These are phyloP conservation scores for Hortiboletus flavorubellus DNA, from an alignment of 768 basidiomycete species.

Conservation along the genomic window DNA sequence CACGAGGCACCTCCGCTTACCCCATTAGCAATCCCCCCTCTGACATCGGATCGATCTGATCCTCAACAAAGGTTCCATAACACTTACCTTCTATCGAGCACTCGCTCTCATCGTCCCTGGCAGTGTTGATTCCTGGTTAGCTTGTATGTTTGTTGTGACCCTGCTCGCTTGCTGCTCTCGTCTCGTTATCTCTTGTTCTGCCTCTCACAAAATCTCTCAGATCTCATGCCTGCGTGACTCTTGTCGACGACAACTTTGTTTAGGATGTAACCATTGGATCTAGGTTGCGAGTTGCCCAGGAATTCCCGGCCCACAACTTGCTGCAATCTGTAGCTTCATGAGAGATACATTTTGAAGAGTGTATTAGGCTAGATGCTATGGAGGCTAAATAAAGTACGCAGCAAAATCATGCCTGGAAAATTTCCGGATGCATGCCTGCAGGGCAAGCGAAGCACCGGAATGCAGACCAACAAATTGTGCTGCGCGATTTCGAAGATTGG, in stretches of 20 bases:
- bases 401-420: neutral
- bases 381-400: neutral
- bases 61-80: constrained; percentile 18
- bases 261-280: neutral
- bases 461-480: too few relatives aligned
- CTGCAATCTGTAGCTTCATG: too few relatives aligned
- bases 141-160: neutral
- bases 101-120: constrained; percentile 3
- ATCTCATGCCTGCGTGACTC: too few relatives aligned
- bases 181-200: neutral
- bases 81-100: constrained; percentile 4
- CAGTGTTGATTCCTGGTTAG: neutral
- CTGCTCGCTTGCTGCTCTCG: neutral
- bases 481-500: constrained; percentile 1
- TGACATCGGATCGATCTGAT: constrained; percentile 13
- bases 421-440: neutral
- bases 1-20: constrained; percentile 15
- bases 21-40: constrained; percentile 14
- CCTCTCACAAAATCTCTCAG: too few relatives aligned
- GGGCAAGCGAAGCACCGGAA: neutral
- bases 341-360: neutral
- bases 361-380: too few relatives aligned
- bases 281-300: neutral
- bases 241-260: neutral
- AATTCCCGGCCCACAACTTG: neutral